phyloP scores from a whole-genome alignment of 371 early-diverging fungal genomes.

The Nematocida parisii region DNA sequence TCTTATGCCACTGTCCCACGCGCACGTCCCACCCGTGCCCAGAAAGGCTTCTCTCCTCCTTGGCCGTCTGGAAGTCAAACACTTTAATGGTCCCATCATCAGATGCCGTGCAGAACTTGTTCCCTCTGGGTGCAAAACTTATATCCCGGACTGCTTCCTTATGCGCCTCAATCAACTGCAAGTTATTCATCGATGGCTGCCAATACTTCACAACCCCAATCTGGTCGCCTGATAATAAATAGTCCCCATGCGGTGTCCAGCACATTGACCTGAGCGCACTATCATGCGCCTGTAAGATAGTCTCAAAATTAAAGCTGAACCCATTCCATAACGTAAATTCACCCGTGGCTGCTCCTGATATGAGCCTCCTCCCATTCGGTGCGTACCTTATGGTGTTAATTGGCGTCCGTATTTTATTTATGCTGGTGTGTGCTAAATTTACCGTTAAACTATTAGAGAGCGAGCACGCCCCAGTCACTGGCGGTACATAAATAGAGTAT shows the following conservation, averaged over 20 bases:
- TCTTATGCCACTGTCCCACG: constrained; percentile 95
- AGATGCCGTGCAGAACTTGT: constrained; percentile 89
- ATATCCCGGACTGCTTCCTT: constrained; percentile 83
- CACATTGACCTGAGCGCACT: constrained; percentile 90
- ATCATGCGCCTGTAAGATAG: constrained; percentile 81
- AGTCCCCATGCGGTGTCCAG: constrained; percentile 91
- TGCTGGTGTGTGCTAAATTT: constrained; percentile 79
- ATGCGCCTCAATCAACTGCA: constrained; percentile 85
- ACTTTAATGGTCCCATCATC: constrained; percentile 94
- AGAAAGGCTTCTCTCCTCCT: constrained; percentile 73
- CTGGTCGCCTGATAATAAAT: constrained; percentile 92
- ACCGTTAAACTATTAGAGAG: constrained; percentile 37
- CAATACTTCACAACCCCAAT: constrained; percentile 94
- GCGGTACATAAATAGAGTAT: constrained; percentile 54
- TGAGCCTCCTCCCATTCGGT: constrained; percentile 91
- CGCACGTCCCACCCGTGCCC: constrained; percentile 99
- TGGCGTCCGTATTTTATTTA: constrained; percentile 89
- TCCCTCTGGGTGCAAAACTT: constrained; percentile 80
- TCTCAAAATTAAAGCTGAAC: constrained; percentile 96
- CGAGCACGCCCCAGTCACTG: constrained; percentile 45
- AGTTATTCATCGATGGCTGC: constrained; percentile 94
- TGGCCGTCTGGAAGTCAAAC: constrained; percentile 84
- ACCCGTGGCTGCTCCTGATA: constrained; percentile 91
- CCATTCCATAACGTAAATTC: constrained; percentile 99
- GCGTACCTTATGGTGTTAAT: constrained; percentile 93